Conservation (phyloP, 805 yeast genomes). For the Suhomyces sp. region DNA sequence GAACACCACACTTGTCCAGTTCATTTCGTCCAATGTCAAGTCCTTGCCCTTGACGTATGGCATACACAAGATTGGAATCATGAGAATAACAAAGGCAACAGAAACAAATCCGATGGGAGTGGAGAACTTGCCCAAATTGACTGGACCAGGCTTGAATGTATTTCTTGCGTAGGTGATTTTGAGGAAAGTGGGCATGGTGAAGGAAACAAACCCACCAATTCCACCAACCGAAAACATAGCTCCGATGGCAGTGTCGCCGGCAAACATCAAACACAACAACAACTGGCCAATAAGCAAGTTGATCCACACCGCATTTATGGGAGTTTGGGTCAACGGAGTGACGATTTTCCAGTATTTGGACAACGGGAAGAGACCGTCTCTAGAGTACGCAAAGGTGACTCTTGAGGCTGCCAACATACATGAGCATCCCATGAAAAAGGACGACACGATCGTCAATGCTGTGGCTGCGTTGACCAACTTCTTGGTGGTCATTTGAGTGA, state of each 20-base stretch:
- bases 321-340: slow-evolving; percentile 53
- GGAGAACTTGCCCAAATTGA: slow-evolving; percentile 57
- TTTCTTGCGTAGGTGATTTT: slow-evolving; percentile 54
- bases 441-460: slow-evolving; percentile 37
- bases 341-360: slow-evolving; percentile 51
- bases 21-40: slow-evolving; percentile 38
- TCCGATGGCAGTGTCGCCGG: slow-evolving; percentile 62
- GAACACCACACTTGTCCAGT: slow-evolving; percentile 63
- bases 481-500: slow-evolving; percentile 46
- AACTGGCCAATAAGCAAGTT: slow-evolving; percentile 55
- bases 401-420: slow-evolving; percentile 66
- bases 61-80: slow-evolving; percentile 62
- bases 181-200: slow-evolving; percentile 59
- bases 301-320: slow-evolving; percentile 62
- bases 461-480: slow-evolving; percentile 43
- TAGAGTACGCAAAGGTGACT: slow-evolving; percentile 63
- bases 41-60: slow-evolving; percentile 40
- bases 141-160: slow-evolving; percentile 61
- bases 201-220: slow-evolving; percentile 64
- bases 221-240: slow-evolving; percentile 76
- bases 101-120: slow-evolving; percentile 49
- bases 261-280: slow-evolving; percentile 55
- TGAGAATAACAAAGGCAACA: slow-evolving; percentile 47
- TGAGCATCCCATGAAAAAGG: slow-evolving; percentile 52
- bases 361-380: slow-evolving; percentile 66